Evolutionary conservation across 78 protist species (phyloP).

Genomic region (Diacronema lutheri): DNA sequence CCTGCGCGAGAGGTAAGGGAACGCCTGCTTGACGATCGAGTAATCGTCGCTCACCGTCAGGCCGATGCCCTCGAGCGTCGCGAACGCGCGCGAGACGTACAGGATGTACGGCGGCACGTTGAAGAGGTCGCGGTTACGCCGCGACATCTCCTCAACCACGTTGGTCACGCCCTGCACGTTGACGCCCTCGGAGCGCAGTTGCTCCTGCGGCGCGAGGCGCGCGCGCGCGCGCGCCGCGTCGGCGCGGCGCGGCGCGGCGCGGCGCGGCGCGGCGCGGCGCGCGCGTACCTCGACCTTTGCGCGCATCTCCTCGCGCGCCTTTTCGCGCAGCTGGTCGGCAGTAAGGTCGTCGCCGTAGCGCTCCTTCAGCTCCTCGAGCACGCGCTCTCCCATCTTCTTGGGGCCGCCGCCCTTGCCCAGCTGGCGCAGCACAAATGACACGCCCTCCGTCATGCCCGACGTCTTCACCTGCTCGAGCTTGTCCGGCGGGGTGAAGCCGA

Average conservation of each 20-base stretch:
- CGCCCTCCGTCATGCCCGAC: background rate
- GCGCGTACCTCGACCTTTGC: background rate
- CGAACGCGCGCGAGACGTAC: conserved; percentile 18
- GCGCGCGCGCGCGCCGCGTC: background rate
- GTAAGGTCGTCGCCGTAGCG: background rate
- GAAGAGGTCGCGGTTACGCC: background rate
- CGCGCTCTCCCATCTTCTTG: conserved; percentile 38
- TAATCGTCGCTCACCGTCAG: conserved; percentile 1
- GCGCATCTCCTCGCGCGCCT: conserved; percentile 29
- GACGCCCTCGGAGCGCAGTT: background rate
- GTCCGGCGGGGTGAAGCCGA: conserved; percentile 36
- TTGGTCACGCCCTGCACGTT: background rate
- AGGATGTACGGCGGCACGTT: conserved; percentile 32
- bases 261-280: background rate
- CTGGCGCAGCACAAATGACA: background rate
- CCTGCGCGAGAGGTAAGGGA: conserved; percentile 24
- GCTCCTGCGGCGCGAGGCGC: background rate
- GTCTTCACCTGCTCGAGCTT: background rate
- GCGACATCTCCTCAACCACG: conserved; percentile 19
- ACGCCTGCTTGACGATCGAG: conserved; percentile 13
- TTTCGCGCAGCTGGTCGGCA: background rate
- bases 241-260: background rate
- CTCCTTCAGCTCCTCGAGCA: background rate
- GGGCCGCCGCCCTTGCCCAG: conserved; percentile 33
- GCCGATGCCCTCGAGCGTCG: conserved; percentile 40